A percentile compares a stretch with the other conserved stretches of the same genome.
Evolutionary conservation across 441 rosid species (phyloP).

Genomic region (Populus hybrid): DNA sequence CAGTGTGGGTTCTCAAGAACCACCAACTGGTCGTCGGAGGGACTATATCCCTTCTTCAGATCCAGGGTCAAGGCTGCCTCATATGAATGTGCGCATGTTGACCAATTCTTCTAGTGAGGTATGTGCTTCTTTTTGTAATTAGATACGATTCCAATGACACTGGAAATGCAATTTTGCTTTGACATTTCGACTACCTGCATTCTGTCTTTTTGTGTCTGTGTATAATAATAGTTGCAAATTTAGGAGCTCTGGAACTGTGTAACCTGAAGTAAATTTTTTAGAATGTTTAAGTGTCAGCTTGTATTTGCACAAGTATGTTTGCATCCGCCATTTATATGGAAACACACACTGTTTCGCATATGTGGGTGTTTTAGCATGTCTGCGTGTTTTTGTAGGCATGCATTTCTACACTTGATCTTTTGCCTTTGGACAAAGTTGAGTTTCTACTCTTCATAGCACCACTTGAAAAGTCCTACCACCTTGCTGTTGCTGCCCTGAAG

Average conservation of each 20-base stretch:
- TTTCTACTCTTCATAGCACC: slow-evolving; percentile 83
- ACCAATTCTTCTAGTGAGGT: slow-evolving; percentile 46
- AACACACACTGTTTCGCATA: not conserved
- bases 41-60: slow-evolving; percentile 77
- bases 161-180: not conserved
- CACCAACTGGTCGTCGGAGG: slow-evolving; percentile 73
- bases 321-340: not conserved
- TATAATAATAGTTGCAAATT: not conserved
- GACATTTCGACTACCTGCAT: not conserved
- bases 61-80: slow-evolving; percentile 86
- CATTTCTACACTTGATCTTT: slow-evolving; percentile 71
- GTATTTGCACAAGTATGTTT: not conserved
- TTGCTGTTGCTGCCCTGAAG: slow-evolving; percentile 17
- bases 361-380: not conserved
- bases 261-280: not conserved
- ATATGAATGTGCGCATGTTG: slow-evolving; percentile 49
- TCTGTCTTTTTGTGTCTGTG: not conserved
- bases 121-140: slow-evolving; percentile 4
- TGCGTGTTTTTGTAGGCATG: slow-evolving; percentile 29
- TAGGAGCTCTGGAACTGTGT: not conserved
- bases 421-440: slow-evolving; percentile 62
- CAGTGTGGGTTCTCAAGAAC: slow-evolving; percentile 20
- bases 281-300: not conserved
- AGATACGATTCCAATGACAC: not conserved
- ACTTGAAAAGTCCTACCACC: slow-evolving; percentile 41